phyloP scores from a whole-genome alignment of 2,329 filamentous ascomycete genomes.

The Ceratocystis destructans region DNA sequence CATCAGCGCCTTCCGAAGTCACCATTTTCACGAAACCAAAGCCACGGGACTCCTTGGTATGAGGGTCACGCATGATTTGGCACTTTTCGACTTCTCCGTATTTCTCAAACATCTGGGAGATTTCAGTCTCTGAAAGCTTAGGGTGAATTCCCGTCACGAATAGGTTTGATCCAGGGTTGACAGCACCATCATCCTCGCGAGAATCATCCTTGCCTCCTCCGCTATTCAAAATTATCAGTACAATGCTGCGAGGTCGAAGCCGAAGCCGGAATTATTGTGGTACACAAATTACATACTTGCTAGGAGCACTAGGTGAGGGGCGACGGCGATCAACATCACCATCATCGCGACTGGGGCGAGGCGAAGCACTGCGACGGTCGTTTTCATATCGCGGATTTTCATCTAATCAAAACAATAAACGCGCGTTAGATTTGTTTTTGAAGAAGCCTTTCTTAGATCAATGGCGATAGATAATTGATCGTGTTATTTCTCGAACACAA shows the following conservation, averaged over 20 bases:
- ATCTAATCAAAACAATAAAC: conserved; percentile 32
- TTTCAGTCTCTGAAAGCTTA: conserved; percentile 74
- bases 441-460: not conserved
- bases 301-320: conserved; percentile 45
- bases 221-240: conserved; percentile 26
- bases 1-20: conserved; percentile 85
- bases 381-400: conserved; percentile 53
- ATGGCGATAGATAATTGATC: not conserved
- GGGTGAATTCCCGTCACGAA: conserved; percentile 98
- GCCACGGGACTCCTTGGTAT: conserved; percentile 95
- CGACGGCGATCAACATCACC: conserved; percentile 43
- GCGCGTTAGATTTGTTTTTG: not conserved
- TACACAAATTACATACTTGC: conserved; percentile 35
- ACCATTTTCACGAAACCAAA: conserved; percentile 99
- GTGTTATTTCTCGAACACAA: conserved; percentile 2
- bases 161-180: conserved; percentile 93
- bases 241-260: not conserved
- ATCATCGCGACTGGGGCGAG: conserved; percentile 47
- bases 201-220: conserved; percentile 37
- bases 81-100: conserved; percentile 98
- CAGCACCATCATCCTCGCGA: conserved; percentile 57
- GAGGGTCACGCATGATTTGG: conserved; percentile 98
- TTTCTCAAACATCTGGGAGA: conserved; percentile 93
- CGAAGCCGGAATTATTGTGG: not conserved
- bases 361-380: conserved; percentile 53